Conservation (phyloP, 495 filamentous ascomycete species). For the Aspergillus sclerotiicarbonarius region DNA sequence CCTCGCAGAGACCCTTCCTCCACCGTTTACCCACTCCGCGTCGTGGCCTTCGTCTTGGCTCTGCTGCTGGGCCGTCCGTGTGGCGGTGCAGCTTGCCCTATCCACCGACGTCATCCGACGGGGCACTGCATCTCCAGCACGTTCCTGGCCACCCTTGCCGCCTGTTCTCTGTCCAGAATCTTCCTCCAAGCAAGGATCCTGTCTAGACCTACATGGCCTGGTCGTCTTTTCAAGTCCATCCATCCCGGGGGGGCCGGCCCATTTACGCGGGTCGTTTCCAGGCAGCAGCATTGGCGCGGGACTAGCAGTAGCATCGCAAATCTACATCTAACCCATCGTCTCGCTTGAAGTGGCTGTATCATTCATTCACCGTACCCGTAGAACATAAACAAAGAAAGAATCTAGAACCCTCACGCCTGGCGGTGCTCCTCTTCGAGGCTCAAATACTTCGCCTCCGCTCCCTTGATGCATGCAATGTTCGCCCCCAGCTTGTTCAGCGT, state of each 20-base stretch:
- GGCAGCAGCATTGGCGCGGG: background rate
- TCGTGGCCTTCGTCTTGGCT: background rate
- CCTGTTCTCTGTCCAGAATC: background rate
- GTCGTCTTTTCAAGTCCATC: background rate
- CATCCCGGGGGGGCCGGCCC: too few species aligned
- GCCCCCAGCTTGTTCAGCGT: constrained; percentile 95
- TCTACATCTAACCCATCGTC: too few species aligned
- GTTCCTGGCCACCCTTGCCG: background rate
- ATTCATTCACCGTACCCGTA: background rate
- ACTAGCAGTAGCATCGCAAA: background rate
- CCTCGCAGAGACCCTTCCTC: too few species aligned
- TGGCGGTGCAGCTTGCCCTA: background rate
- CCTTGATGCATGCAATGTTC: constrained; percentile 81
- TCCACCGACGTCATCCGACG: background rate
- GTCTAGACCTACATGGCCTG: background rate
- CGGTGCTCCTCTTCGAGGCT: constrained; percentile 37
- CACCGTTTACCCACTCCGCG: background rate
- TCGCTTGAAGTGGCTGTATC: too few species aligned
- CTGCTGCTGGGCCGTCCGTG: background rate
- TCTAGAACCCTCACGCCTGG: background rate
- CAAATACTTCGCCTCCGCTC: constrained; percentile 75
- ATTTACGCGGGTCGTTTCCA: background rate
- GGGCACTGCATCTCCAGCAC: background rate
- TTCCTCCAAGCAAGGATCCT: background rate
- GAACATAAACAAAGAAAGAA: constrained; percentile 7